Base-by-base conservation (phyloP, 257 asterid genomes). In the Striga asiatica region DNA sequence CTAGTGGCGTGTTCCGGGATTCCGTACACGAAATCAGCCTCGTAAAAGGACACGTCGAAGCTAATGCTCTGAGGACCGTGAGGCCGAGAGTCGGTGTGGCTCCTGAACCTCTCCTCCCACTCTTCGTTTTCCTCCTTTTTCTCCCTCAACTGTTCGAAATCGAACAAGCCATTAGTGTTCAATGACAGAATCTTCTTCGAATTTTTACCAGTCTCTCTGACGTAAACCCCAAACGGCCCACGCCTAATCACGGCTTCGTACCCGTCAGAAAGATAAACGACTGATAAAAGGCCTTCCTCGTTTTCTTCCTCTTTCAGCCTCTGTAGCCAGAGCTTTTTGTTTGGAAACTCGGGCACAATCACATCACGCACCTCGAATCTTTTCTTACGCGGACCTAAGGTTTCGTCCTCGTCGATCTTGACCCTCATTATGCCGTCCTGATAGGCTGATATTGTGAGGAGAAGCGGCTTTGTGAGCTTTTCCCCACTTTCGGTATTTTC, bases 291-390 rank as follows among this genome's bases (percentile, higher is more conserved):
- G 17, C 76, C 94, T 12, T 67, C 78, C 17, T 70, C 86, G 23
- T 67, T 68, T 35, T 61, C 71, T 69, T 92, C 95, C 66, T 79
- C 78, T 35, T 61, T 78, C 25, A 80, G 32, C 69, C 93, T 78
- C 70, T 75, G 86, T 32, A 92, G 72, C 94, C 89, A 84, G 14
- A 92, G 66, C 75, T 85, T 92, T 20, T 76, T 80, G 61, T 29
- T 63, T 62, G 76, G 62, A 57, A 92, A 92, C 66, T 78, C 97
- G 2, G 84, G 78, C 24, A 75, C 76, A 69, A 88, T 76, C 73
- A 92, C 98, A 62, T 88, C 95, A 20, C 95, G 95, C 37, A 88
- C 97, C 82, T 92, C 91, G 61, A 84, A 92, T 62, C 98, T 78
- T 78, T 88, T 88, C 88, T 84, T 92, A 0, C 81, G 83, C n/a